A percentile compares a stretch with the other conserved stretches of the same genome.
Evolutionary conservation across 768 basidiomycete species (phyloP).

Genomic region (Rhizopogon salebrosus): DNA sequence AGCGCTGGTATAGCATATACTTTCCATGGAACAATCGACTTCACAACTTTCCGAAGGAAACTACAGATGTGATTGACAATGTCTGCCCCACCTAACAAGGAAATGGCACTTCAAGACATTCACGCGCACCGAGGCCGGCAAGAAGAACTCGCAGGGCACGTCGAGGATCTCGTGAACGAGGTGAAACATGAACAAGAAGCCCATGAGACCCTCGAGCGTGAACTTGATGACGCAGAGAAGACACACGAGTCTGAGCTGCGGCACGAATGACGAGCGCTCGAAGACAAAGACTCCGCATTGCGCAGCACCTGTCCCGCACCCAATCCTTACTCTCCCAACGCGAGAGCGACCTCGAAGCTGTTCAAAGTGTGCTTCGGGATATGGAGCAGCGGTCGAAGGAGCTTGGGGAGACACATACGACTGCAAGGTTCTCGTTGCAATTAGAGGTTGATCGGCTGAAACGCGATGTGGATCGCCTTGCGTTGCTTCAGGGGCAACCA

Average conservation of each 20-base stretch:
- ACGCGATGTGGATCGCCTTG: constrained; percentile 75
- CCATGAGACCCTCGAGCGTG: constrained; percentile 47
- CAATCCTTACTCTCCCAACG: constrained; percentile 64
- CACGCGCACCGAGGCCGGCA: constrained; percentile 65
- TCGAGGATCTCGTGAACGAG: constrained; percentile 70
- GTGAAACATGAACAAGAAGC: constrained; percentile 52
- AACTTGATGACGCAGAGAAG: constrained; percentile 54
- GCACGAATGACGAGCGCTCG: constrained; percentile 55
- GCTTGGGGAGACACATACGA: too few species aligned
- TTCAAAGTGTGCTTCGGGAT: constrained; percentile 66
- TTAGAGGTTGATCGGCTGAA: constrained; percentile 87
- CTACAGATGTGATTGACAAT: too few species aligned
- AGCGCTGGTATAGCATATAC: too few species aligned
- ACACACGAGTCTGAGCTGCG: constrained; percentile 62
- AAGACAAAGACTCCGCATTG: constrained; percentile 66
- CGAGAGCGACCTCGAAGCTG: constrained; percentile 67
- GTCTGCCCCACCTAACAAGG: too few species aligned
- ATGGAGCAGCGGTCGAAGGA: too few species aligned
- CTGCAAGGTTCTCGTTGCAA: too few species aligned
- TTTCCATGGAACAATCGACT: too few species aligned
- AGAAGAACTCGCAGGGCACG: constrained; percentile 71
- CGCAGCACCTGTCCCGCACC: constrained; percentile 56
- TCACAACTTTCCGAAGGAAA: too few species aligned
- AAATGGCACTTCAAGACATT: constrained; percentile 53
- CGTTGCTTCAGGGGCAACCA: too few species aligned